These are phyloP conservation scores for Ensete glaucum DNA, from an alignment of 176 grass and related monocot genomes.

Conservation along the genomic window DNA sequence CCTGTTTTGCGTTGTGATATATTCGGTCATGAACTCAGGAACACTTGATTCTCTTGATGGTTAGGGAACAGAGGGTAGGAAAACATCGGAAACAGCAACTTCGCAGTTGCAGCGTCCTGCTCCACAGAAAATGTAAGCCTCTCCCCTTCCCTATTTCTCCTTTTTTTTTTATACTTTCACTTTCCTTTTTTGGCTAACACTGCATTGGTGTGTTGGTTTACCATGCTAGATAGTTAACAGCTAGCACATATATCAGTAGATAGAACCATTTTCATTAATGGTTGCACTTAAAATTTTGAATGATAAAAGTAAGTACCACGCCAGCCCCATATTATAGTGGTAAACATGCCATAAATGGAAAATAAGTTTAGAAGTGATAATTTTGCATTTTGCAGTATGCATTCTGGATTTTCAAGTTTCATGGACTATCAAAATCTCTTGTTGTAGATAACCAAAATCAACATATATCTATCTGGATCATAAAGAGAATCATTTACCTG, in stretches of 20 bases:
- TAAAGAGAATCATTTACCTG: slow-evolving; percentile 39
- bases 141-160: neutral
- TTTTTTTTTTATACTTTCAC: neutral
- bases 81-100: neutral
- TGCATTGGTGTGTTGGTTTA: neutral
- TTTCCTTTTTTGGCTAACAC: neutral
- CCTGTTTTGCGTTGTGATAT: neutral
- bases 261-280: too few relatives aligned
- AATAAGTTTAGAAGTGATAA: neutral
- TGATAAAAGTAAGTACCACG: too few relatives aligned
- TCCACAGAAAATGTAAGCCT: neutral
- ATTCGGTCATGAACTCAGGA: neutral
- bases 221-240: neutral
- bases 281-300: too few relatives aligned
- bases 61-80: neutral
- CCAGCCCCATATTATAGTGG: too few relatives aligned
- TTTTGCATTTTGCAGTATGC: neutral
- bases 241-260: neutral
- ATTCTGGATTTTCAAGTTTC: neutral
- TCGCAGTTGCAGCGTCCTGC: neutral
- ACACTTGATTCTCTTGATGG: neutral
- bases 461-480: slow-evolving; percentile 1
- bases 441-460: neutral
- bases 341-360: neutral
- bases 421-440: neutral